These are phyloP conservation scores for Aegilops longissima DNA, from an alignment of 176 grass and related monocot genomes.

Conservation along the genomic window DNA sequence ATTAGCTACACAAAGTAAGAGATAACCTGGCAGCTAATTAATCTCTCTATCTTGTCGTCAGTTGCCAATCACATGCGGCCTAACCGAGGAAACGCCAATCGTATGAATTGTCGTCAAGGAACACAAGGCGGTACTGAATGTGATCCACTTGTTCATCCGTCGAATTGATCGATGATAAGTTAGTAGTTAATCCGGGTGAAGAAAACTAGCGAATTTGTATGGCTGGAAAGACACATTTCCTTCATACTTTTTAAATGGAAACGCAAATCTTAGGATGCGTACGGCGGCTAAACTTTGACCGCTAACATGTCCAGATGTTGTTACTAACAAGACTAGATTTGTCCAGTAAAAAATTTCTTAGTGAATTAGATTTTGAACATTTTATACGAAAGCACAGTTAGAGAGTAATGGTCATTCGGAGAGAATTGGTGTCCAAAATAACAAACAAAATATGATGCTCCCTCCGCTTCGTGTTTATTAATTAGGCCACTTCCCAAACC, in stretches of 20 bases:
- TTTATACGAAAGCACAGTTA: no score
- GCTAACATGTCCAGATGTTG: neutral
- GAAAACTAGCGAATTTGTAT: neutral
- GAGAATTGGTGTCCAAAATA: no score
- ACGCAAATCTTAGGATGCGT: neutral
- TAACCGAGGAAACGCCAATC: neutral
- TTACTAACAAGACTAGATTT: no score
- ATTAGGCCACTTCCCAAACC: no score
- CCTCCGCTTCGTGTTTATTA: no score
- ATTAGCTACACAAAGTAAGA: neutral
- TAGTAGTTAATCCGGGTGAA: neutral
- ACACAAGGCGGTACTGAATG: neutral
- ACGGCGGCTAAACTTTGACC: neutral
- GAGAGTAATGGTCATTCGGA: no score
- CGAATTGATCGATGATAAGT: neutral
- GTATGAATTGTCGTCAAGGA: neutral
- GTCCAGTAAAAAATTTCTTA: no score
- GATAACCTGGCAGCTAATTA: neutral
- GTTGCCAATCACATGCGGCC: neutral
- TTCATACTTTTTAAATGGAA: neutral
- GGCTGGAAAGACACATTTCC: neutral
- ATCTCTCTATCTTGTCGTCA: neutral
- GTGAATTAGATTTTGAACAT: no score
- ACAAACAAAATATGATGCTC: no score
- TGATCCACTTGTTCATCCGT: neutral